These are phyloP conservation scores for Aspergillus tamarii DNA, from an alignment of 2,329 filamentous ascomycete species.

Conservation along the genomic window DNA sequence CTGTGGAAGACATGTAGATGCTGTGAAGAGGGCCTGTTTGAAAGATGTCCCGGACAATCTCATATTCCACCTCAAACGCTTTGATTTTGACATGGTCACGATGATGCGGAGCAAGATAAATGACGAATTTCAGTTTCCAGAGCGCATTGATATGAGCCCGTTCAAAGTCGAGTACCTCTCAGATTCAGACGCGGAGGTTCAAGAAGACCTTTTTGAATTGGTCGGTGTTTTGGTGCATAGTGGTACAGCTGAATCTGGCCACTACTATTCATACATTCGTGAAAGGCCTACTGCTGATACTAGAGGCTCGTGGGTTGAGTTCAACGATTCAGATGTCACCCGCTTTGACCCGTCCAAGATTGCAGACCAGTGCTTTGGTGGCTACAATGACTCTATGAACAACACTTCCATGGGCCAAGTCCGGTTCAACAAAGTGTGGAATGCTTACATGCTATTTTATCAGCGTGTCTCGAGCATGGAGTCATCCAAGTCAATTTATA, in stretches of 20 bases:
- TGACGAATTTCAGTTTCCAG: constrained; percentile 87
- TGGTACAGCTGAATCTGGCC: constrained; percentile 88
- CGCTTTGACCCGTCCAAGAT: constrained; percentile 75
- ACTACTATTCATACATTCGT: constrained; percentile 95
- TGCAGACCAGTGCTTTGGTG: constrained; percentile 79
- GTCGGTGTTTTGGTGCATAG: constrained; percentile 95
- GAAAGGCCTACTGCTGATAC: constrained; percentile 65
- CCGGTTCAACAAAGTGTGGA: constrained; percentile 70
- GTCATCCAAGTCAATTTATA: constrained; percentile 54
- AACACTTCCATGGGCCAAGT: constrained; percentile 49
- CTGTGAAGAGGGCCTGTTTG: constrained; percentile 87
- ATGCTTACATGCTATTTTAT: constrained; percentile 98
- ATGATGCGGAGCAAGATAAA: constrained; percentile 91
- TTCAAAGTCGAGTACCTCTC: constrained; percentile 88
- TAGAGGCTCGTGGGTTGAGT: constrained; percentile 75
- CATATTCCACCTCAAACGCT: constrained; percentile 85
- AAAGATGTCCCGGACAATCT: constrained; percentile 92
- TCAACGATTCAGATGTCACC: constrained; percentile 86
- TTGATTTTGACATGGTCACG: constrained; percentile 60
- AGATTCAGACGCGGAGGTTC: constrained; percentile 56
- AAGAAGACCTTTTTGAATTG: constrained; percentile 83
- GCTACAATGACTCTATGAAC: constrained; percentile 59
- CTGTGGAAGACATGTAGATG: constrained; percentile 86
- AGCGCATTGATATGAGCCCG: constrained; percentile 79
- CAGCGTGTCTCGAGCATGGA: constrained; percentile 73